These are phyloP conservation scores for Hanseniaspora jakobsenii DNA, from an alignment of 805 yeast species.

Conservation along the genomic window DNA sequence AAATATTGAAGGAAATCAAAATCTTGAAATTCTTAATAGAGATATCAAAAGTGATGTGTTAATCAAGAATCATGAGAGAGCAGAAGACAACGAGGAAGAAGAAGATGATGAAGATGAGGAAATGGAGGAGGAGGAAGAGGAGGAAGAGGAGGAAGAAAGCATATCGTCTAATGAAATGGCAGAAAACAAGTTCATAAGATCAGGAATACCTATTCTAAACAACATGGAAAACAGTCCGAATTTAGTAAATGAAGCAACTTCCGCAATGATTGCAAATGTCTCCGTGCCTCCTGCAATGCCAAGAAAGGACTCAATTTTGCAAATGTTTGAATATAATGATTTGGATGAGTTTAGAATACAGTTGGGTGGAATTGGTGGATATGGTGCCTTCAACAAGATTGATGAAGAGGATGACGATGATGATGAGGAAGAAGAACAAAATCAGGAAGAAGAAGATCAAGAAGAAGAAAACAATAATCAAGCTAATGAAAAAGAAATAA, in stretches of 20 bases:
- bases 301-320: background rate
- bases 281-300: no score
- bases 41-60: background rate
- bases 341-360: slow-evolving; percentile 14
- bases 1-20: no score
- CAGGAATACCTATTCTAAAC: slow-evolving; percentile 13
- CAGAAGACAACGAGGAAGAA: slow-evolving; percentile 25
- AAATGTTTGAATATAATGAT: slow-evolving; percentile 12
- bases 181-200: slow-evolving; percentile 10
- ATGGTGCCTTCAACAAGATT: slow-evolving; percentile 8
- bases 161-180: slow-evolving; percentile 57
- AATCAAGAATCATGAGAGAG: slow-evolving; percentile 23
- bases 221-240: slow-evolving; percentile 11
- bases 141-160: slow-evolving; percentile 35
- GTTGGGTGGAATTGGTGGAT: slow-evolving; percentile 15
- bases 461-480: no score
- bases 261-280: no score
- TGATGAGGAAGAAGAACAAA: no score
- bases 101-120: slow-evolving; percentile 29
- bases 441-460: background rate
- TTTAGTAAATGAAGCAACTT: no score
- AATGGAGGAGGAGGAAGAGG: slow-evolving; percentile 29
- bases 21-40: no score
- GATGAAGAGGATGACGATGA: background rate
- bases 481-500: background rate